These are phyloP conservation scores for Globisporangium paroecandrum DNA, from an alignment of 352 stramenopile species.

Conservation along the genomic window DNA sequence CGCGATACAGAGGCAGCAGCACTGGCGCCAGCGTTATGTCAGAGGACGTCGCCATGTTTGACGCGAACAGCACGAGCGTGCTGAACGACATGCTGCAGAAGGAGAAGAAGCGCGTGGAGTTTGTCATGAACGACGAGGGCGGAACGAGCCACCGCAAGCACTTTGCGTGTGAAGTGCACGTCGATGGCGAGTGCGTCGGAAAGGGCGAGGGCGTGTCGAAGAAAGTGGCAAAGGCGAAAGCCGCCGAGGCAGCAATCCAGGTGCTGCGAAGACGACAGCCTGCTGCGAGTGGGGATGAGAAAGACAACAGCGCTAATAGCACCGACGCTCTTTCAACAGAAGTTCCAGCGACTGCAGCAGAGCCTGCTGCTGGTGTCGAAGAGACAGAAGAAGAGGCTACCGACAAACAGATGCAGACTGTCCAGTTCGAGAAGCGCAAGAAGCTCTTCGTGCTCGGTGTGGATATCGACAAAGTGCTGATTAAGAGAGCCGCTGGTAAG, in stretches of 20 bases:
- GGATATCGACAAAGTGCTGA: conserved; percentile 72
- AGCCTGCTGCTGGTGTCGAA: not conserved
- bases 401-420: not conserved
- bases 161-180: conserved; percentile 57
- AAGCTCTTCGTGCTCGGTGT: conserved; percentile 60
- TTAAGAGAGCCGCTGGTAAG: conserved; percentile 49
- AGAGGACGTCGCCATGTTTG: conserved; percentile 42
- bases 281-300: not conserved
- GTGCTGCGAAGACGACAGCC: conserved; percentile 10
- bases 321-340: not conserved
- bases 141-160: conserved; percentile 53
- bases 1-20: conserved; percentile 1
- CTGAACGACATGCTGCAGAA: conserved; percentile 74
- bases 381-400: not conserved
- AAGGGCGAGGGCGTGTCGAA: conserved; percentile 69
- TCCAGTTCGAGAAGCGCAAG: conserved; percentile 30
- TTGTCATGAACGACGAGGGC: conserved; percentile 51
- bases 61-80: conserved; percentile 50
- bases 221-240: conserved; percentile 79
- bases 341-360: not conserved
- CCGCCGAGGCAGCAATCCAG: conserved; percentile 42
- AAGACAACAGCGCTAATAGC: not conserved
- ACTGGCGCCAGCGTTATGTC: conserved; percentile 1
- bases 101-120: conserved; percentile 57
- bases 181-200: conserved; percentile 47